Base-by-base conservation (phyloP, 208 protist genomes). In the Trypanosoma platydactyli region DNA sequence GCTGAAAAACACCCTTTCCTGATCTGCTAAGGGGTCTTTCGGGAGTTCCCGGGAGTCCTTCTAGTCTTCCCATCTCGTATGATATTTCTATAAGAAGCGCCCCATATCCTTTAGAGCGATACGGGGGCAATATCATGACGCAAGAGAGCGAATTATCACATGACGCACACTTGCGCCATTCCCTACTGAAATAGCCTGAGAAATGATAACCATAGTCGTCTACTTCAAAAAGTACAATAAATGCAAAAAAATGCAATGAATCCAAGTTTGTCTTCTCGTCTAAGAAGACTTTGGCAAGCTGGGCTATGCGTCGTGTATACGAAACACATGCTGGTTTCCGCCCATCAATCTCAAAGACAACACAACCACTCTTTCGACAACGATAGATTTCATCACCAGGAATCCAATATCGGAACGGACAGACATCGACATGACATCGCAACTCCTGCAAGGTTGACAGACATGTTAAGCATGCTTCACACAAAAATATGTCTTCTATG, bases 141-240 rank as follows among this genome's bases (percentile, higher is more conserved):
- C 86, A 92, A 1, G 86, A 92, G 1, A 92, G 59, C n/a, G 86
- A 88, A 56, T 89, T 89, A 50, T 83, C 73, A 68, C 83, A 92
- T 16, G 51, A 68, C 2, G 58, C 57, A 40, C 75, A 89, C 44
- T 64, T 86, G 40, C 68, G 77, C 76, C 79, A 89, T 64, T 89
- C 83, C 52, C 84, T 89, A 63, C 86, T 92, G 45, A 89, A 92
- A 55, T 92, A 89, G 0, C 83, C 86, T 1, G 72, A 78, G 57
- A 92, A 92, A 59, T 92, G 86, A 64, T 80, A 92, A 5, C 86
- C 86, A 40, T 70, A 74, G 52, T 92, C 83, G 50, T 92, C 83
- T 1, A 89, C 60, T 51, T 92, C 86, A 71, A 85, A 92, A 12
- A 90, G 53, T 9, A 66, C 71, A 41, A 81, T 73, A 49, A 89